A percentile compares a stretch with the other conserved stretches of the same genome.
phyloP scores from a whole-genome alignment of 2,329 filamentous ascomycete genomes.

The Metarhizium album region DNA sequence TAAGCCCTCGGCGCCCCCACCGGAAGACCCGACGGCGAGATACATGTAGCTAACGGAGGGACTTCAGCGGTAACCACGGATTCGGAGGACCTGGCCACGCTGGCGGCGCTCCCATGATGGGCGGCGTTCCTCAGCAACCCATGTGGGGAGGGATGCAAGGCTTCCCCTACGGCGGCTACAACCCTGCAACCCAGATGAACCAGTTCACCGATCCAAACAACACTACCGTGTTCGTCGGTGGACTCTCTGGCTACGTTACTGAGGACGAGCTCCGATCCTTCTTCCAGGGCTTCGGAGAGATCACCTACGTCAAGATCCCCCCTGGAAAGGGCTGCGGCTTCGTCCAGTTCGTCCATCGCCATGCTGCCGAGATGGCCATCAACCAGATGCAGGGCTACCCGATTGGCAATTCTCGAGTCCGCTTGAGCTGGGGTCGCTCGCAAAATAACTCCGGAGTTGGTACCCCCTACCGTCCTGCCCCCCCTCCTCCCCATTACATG shows the following conservation, averaged over 20 bases:
- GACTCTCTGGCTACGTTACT: slow-evolving; percentile 93
- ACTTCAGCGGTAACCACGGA: slow-evolving; percentile 27
- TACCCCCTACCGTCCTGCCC: slow-evolving; percentile 92
- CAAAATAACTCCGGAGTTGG: slow-evolving; percentile 99
- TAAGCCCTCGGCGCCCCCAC: slow-evolving; percentile 17
- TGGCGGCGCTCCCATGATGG: slow-evolving; percentile 32
- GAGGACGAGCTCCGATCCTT: slow-evolving; percentile 99
- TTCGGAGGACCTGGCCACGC: slow-evolving; percentile 31
- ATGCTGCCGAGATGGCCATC: slow-evolving; percentile 99
- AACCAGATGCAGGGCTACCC: slow-evolving; percentile 99
- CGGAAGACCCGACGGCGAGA: not conserved
- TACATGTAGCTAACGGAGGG: slow-evolving; percentile 4
- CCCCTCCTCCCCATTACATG: slow-evolving; percentile 49
- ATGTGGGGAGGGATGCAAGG: slow-evolving; percentile 27
- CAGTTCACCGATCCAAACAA: slow-evolving; percentile 99
- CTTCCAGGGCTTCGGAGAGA: slow-evolving; percentile 99
- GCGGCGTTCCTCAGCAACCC: slow-evolving; percentile 32
- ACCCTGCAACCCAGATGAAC: slow-evolving; percentile 63
- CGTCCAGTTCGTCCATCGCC: slow-evolving; percentile 97
- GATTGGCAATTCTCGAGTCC: slow-evolving; percentile 95
- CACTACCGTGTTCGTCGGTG: slow-evolving; percentile 96
- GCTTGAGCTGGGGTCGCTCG: slow-evolving; percentile 92
- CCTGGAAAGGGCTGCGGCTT: slow-evolving; percentile 98
- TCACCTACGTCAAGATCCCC: slow-evolving; percentile 99
- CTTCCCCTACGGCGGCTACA: slow-evolving; percentile 33